Evolutionary conservation across 2,329 filamentous ascomycete species (phyloP).

Genomic region (Calycina marina): DNA sequence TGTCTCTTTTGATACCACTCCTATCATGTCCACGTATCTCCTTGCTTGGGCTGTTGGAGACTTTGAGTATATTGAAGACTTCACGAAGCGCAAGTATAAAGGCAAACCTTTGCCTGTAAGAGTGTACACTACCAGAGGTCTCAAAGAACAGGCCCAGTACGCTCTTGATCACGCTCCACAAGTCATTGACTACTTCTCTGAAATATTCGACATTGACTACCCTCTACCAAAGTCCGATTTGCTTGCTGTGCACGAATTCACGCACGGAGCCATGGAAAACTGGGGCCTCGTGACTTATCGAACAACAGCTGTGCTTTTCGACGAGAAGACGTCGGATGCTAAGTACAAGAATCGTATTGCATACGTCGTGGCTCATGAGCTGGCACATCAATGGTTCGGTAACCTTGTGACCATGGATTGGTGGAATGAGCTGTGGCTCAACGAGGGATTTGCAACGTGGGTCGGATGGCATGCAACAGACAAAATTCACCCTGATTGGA

Average conservation of each 20-base stretch:
- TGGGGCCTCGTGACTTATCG: constrained; percentile 91
- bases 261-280: constrained; percentile 33
- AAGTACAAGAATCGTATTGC: constrained; percentile 87
- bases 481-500: constrained; percentile 89
- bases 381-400: constrained; percentile 93
- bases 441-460: constrained; percentile 97
- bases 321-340: constrained; percentile 80
- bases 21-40: constrained; percentile 84
- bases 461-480: constrained; percentile 71
- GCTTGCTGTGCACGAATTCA: constrained; percentile 87
- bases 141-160: constrained; percentile 82
- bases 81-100: constrained; percentile 80
- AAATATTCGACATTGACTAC: constrained; percentile 87
- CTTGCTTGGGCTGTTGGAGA: constrained; percentile 91
- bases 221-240: constrained; percentile 86
- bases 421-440: constrained; percentile 90
- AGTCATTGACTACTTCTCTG: constrained; percentile 92
- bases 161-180: constrained; percentile 84
- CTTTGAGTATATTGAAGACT: constrained; percentile 90
- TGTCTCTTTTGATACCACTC: constrained; percentile 70
- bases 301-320: constrained; percentile 65
- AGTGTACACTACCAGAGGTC: constrained; percentile 88
- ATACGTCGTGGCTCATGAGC: constrained; percentile 95
- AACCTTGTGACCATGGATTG: constrained; percentile 95
- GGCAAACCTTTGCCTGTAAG: constrained; percentile 83